Conservation (phyloP, 441 rosid genomes). For the Mallotus repandus region DNA sequence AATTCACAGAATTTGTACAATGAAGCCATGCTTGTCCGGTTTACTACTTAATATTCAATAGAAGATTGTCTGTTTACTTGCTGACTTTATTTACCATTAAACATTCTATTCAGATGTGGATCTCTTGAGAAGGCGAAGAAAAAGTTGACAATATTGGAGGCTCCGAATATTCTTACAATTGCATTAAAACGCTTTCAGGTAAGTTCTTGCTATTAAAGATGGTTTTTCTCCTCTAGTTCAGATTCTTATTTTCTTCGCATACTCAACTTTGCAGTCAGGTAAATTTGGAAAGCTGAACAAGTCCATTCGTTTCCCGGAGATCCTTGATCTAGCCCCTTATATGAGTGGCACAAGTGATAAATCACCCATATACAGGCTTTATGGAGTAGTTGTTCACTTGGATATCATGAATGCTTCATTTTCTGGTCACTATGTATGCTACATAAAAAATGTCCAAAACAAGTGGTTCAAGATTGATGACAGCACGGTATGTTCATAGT, state of each 20-base stretch:
- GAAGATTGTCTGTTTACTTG: not conserved
- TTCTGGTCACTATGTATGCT: conserved; percentile 95
- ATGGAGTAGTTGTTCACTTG: conserved; percentile 93
- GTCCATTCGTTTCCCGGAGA: conserved; percentile 75
- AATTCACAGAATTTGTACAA: not conserved
- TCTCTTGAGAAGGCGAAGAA: conserved; percentile 90
- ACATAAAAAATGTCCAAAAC: conserved; percentile 68
- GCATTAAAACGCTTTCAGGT: conserved; percentile 97
- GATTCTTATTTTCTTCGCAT: conserved; percentile 31
- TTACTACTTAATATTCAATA: not conserved
- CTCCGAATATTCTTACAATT: conserved; percentile 93
- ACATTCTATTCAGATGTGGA: conserved; percentile 62
- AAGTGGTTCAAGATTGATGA: conserved; percentile 98
- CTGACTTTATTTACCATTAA: not conserved
- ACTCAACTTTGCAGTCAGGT: conserved; percentile 63
- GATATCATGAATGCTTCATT: conserved; percentile 88
- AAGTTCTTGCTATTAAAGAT: conserved; percentile 16
- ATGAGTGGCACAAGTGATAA: conserved; percentile 82
- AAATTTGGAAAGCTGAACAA: conserved; percentile 95
- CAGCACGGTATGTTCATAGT: conserved; percentile 53
- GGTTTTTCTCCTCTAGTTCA: conserved; percentile 9
- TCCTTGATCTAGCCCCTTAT: conserved; percentile 85
- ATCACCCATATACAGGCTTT: conserved; percentile 81
- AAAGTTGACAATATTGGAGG: conserved; percentile 79
- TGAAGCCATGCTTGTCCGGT: not conserved